Percentiles rank a stretch among this genome's conserved stretches.
These are phyloP conservation scores for Botrytis porri DNA, from an alignment of 2,329 filamentous ascomycete genomes.

Conservation along the genomic window DNA sequence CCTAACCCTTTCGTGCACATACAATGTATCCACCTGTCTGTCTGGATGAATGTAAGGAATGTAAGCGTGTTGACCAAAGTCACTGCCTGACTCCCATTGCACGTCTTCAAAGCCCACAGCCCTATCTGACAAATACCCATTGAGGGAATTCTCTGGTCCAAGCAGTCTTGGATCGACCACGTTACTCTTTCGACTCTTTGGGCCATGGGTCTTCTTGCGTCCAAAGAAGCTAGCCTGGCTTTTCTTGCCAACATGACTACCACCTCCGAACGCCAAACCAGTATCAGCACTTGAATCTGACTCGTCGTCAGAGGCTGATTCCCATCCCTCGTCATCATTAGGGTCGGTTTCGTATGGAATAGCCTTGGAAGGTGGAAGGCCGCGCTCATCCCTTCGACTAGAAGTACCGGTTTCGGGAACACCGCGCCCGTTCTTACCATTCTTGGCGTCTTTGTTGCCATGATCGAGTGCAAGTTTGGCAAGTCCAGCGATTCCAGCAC, in stretches of 20 bases:
- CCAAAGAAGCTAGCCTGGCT: conserved; percentile 28
- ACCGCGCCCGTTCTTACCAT: conserved; percentile 30
- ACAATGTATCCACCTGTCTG: not conserved
- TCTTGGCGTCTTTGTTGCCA: conserved; percentile 39
- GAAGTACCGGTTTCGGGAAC: conserved; percentile 18
- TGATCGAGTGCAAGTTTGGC: conserved; percentile 45
- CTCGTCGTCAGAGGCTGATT: conserved; percentile 55
- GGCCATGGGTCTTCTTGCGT: conserved; percentile 35
- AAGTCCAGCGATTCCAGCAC: conserved; percentile 47
- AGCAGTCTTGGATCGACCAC: conserved; percentile 58
- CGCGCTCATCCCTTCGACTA: conserved; percentile 28
- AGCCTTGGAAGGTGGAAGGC: conserved; percentile 31
- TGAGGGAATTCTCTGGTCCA: conserved; percentile 59
- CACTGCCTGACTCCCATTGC: conserved; percentile 33
- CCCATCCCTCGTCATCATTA: conserved; percentile 54
- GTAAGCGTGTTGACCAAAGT: conserved; percentile 33
- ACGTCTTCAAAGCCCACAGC: conserved; percentile 54
- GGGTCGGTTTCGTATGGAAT: conserved; percentile 35
- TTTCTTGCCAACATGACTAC: conserved; percentile 37
- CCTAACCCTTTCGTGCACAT: conserved; percentile 7
- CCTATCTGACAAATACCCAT: conserved; percentile 49
- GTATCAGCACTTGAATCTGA: conserved; percentile 52
- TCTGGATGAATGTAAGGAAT: conserved; percentile 2
- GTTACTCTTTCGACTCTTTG: conserved; percentile 44
- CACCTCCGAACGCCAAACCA: conserved; percentile 57